Evolutionary conservation across 441 rosid species (phyloP).

Genomic region (Gossypium schwendimanii): DNA sequence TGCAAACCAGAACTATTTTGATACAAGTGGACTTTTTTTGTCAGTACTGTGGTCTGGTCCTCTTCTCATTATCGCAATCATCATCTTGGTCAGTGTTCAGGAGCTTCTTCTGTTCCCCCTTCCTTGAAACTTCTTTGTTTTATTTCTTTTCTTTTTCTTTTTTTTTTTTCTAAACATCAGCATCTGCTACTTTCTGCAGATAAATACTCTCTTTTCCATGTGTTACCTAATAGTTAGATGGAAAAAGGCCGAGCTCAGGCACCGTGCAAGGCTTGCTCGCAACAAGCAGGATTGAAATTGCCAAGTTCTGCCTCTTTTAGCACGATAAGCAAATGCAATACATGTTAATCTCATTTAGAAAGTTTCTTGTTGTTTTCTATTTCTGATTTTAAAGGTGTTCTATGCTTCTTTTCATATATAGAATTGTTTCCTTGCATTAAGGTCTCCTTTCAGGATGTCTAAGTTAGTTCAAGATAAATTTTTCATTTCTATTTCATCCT

Average conservation of each 20-base stretch:
- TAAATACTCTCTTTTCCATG: conserved; percentile 73
- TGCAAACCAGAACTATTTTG: conserved; percentile 85
- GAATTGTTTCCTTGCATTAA: neutral
- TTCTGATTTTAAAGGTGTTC: neutral
- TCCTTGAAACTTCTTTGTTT: neutral
- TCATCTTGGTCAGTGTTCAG: conserved; percentile 60
- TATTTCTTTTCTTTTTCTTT: neutral
- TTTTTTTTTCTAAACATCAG: neutral
- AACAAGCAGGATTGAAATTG: conserved; percentile 59
- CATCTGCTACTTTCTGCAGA: conserved; percentile 31
- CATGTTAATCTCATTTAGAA: neutral
- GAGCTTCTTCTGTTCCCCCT: neutral
- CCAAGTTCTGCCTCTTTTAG: neutral
- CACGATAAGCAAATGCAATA: neutral
- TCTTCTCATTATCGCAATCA: conserved; percentile 64
- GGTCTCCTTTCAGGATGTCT: neutral
- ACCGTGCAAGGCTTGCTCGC: conserved; percentile 66
- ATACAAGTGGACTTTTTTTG: conserved; percentile 67
- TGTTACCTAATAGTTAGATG: conserved; percentile 77
- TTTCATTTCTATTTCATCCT: neutral
- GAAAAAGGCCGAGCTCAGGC: conserved; percentile 93
- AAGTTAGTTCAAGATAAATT: neutral
- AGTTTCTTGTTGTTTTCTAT: neutral
- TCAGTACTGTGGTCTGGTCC: conserved; percentile 96
- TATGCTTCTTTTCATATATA: neutral